Evolutionary conservation across 106 monocot species (phyloP), one percentile per base, ranked within the genome.

Genomic region (Dendrobium officinale): DNA sequence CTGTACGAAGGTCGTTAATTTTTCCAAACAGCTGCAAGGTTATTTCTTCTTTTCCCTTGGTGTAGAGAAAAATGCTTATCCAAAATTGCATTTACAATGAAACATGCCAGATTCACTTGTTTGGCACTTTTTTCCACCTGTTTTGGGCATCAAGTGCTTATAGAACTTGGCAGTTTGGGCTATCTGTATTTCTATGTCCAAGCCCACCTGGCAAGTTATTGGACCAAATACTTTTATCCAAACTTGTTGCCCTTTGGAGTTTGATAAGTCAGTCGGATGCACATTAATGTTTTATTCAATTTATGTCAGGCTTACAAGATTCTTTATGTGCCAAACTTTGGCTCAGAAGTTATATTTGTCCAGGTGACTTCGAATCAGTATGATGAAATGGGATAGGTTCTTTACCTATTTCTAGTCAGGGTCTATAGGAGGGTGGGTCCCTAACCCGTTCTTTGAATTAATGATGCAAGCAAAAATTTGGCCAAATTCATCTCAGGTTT

Each of bases 21-120:
- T 96, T 93, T 90, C 82, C 85, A 33, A 91, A 93, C 82, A 88
- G 79, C 78, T 96, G 95, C 88, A 91, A 96, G 95, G 95, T 93
- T 79, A 70, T 75, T 75, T 29, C 61, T 49, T 19, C 64, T 49
- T 75, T 75, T 75, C n/a, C 51, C 15, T 26, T 75, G 74, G 74
- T 1, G 24, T 26, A 24, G 22, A 26, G 7, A 26, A 24, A 26
- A 4, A 8, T 6, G 1, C 18, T 26, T 24, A 66, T 66, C 64
- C 1, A 66, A 9, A n/a, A 66, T 66, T 66, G 26, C 26, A 66
- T 24, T 66, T 66, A 66, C 7, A 26, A 66, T 58, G 58, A n/a
- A n/a, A 26, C 64, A 66, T 66, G 64, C 26, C 22, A 66, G 24
- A 61, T 61, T 61, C 6, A 5, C 61, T 61, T 61, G 3, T 61